Evolutionary conservation across 768 basidiomycete genomes (phyloP).

Genomic region (Naganishia friedmannii): DNA sequence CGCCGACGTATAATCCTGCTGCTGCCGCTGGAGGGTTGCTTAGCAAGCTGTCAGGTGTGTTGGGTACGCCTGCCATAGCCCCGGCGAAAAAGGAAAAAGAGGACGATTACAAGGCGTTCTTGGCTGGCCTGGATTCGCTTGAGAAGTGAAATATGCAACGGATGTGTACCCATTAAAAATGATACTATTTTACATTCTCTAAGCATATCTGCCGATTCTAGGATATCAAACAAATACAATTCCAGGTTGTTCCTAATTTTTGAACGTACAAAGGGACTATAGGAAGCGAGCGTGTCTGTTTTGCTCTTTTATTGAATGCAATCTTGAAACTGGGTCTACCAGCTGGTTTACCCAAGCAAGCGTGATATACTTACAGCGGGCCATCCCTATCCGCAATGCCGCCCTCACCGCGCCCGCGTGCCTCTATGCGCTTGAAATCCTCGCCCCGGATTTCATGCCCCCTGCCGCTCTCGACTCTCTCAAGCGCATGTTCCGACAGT

Average conservation of each 20-base stretch:
- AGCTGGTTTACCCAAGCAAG: background rate
- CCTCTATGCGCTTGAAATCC: conserved; percentile 27
- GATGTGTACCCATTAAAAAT: background rate
- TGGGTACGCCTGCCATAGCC: conserved; percentile 32
- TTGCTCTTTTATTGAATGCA: background rate
- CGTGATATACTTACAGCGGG: background rate
- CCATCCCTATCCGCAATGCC: conserved; percentile 20
- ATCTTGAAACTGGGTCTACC: background rate
- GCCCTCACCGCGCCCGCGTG: conserved; percentile 28
- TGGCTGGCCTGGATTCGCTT: conserved; percentile 46
- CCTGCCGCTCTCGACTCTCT: conserved; percentile 23
- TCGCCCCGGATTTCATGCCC: conserved; percentile 14
- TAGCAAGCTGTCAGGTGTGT: conserved; percentile 45
- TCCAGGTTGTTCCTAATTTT: background rate
- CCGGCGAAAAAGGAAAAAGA: conserved; percentile 15
- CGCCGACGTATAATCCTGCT: conserved; percentile 26
- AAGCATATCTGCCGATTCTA: background rate
- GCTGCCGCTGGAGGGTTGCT: conserved; percentile 39
- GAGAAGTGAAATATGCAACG: background rate
- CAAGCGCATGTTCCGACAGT: background rate
- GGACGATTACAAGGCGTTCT: conserved; percentile 48
- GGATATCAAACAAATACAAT: conserved; percentile 9
- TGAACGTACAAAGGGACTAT: conserved; percentile 6
- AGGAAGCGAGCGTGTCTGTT: background rate
- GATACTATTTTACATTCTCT: background rate